A percentile compares a stretch with the other conserved stretches of the same genome.
Conservation (phyloP, 257 asterid species). For the Coffea canephora region DNA sequence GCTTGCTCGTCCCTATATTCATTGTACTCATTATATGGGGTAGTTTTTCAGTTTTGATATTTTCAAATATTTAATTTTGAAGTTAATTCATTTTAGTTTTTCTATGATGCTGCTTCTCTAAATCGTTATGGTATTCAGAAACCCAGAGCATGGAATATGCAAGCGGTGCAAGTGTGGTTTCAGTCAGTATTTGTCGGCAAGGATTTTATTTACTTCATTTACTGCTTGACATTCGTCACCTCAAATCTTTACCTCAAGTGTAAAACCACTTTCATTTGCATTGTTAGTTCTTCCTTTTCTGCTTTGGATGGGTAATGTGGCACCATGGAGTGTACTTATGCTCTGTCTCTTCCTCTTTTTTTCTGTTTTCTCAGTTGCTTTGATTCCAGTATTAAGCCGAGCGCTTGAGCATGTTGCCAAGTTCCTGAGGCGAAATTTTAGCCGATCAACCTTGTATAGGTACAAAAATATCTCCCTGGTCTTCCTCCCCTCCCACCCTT, state of each 20-base stretch:
- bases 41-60: conserved; percentile 28
- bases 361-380: conserved; percentile 54
- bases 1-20: conserved; percentile 76
- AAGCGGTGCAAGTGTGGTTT: conserved; percentile 85
- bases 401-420: conserved; percentile 77
- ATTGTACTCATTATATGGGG: conserved; percentile 82
- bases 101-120: conserved; percentile 17
- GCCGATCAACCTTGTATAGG: conserved; percentile 85
- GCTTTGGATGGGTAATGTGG: neutral
- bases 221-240: conserved; percentile 76
- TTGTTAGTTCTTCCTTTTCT: conserved; percentile 11
- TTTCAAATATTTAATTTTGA: neutral
- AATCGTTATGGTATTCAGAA: conserved; percentile 49
- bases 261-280: conserved; percentile 27
- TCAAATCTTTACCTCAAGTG: conserved; percentile 87
- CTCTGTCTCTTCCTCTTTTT: conserved; percentile 15
- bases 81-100: neutral
- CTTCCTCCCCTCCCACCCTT: too few species aligned
- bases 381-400: conserved; percentile 79
- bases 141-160: conserved; percentile 97
- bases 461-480: conserved; percentile 14
- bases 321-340: neutral
- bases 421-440: conserved; percentile 81
- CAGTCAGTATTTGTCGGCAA: conserved; percentile 71
- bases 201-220: conserved; percentile 77